Percentiles rank a stretch among this genome's conserved stretches.
Conservation (phyloP, 805 yeast species). For the Tetrapisispora pingtungensis region DNA sequence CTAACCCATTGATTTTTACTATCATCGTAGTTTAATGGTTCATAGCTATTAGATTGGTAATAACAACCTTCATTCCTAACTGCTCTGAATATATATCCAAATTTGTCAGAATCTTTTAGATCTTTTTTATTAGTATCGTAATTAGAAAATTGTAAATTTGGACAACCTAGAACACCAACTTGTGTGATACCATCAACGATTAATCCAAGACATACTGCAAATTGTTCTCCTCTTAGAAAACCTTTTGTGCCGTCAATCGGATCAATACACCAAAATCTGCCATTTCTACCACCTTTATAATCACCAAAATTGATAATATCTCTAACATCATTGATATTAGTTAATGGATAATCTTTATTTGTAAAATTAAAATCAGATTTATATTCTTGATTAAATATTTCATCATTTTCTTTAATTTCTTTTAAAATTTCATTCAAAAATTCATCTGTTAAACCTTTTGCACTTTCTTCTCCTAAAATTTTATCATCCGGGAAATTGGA, state of each 20-base stretch:
- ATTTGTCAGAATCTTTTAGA: constrained; percentile 22
- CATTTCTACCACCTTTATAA: constrained; percentile 65
- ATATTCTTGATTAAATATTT: constrained; percentile 29
- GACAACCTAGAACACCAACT: constrained; percentile 94
- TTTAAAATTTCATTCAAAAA: constrained; percentile 42
- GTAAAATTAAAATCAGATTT: constrained; percentile 11
- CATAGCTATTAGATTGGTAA: constrained; percentile 19
- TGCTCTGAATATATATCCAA: constrained; percentile 29
- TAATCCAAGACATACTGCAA: constrained; percentile 88
- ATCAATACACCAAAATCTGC: constrained; percentile 93
- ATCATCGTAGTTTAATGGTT: constrained; percentile 18
- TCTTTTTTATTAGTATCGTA: constrained; percentile 28
- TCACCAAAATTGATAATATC: constrained; percentile 70
- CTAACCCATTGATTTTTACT: constrained; percentile 30
- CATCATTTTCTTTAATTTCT: constrained; percentile 47
- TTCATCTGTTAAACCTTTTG: constrained; percentile 51
- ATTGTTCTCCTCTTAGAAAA: constrained; percentile 89
- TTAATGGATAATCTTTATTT: constrained; percentile 27
- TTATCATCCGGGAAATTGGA: constrained; percentile 74
- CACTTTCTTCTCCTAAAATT: constrained; percentile 91
- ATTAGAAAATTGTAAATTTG: constrained; percentile 49
- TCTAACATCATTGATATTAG: constrained; percentile 40
- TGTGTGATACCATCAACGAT: constrained; percentile 78
- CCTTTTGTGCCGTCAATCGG: constrained; percentile 99
- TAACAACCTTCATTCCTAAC: constrained; percentile 29